Percentiles rank a stretch among this genome's conserved stretches.
phyloP scores from a whole-genome alignment of 495 filamentous ascomycete genomes.

The Trichocladium uniseriatum region DNA sequence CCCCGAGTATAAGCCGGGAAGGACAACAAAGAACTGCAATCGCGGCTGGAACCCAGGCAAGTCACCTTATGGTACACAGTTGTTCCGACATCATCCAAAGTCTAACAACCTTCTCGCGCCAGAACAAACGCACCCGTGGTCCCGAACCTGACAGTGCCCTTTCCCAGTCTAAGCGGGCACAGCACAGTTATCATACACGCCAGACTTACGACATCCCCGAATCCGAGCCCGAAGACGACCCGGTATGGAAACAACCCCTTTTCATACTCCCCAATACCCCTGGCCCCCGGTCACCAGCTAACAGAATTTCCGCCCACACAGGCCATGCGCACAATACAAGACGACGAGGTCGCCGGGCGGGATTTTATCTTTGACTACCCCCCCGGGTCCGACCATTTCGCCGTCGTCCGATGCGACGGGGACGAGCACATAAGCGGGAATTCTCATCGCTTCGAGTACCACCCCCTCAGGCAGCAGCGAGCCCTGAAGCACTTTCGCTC shows the following conservation, averaged over 20 bases:
- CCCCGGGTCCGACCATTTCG: neutral
- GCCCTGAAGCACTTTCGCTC: neutral
- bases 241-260: too few species aligned
- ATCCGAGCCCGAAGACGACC: too few species aligned
- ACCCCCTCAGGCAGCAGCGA: neutral
- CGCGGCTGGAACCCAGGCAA: too few species aligned
- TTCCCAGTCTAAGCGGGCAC: neutral
- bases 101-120: too few species aligned
- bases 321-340: neutral
- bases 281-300: too few species aligned
- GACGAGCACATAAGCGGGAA: neutral
- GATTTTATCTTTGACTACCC: slow-evolving; percentile 4
- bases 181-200: neutral
- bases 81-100: too few species aligned
- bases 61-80: too few species aligned
- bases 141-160: neutral
- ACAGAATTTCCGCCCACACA: neutral
- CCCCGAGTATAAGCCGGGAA: too few species aligned
- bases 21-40: too few species aligned
- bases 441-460: neutral
- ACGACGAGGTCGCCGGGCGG: neutral
- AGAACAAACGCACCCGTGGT: neutral
- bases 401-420: neutral
- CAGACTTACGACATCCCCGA: neutral
- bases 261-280: neutral